These are phyloP conservation scores for Choricystis sp. DNA, from an alignment of 139 green algal genomes.

Conservation along the genomic window DNA sequence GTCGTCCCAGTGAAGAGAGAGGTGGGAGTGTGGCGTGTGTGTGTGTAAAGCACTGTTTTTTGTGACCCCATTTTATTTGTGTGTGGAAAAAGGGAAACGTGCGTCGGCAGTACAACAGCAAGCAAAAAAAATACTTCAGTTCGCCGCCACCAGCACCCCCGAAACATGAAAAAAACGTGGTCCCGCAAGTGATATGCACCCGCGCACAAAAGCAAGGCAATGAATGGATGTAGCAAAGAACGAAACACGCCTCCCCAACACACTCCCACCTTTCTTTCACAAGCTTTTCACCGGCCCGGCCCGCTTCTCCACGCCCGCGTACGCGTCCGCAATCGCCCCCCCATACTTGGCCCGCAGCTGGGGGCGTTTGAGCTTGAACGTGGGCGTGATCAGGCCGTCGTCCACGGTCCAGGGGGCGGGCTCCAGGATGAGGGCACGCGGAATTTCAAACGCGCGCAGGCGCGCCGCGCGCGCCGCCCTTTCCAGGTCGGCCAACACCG, in stretches of 20 bases:
- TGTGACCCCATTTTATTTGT: no score
- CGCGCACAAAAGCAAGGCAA: no score
- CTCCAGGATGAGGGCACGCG: slow-evolving; percentile 8
- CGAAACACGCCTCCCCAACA: not conserved
- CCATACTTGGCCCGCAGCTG: slow-evolving; percentile 57
- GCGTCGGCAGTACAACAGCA: no score
- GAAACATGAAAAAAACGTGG: no score
- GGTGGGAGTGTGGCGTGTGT: no score
- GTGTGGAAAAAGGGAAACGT: no score
- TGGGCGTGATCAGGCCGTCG: slow-evolving; percentile 54
- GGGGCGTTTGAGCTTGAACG: slow-evolving; percentile 75
- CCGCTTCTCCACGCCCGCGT: slow-evolving; percentile 20
- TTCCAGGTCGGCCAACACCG: not conserved
- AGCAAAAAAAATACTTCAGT: no score
- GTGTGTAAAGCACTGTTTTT: no score
- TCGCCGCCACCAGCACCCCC: no score
- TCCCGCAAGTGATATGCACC: no score
- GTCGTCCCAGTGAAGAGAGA: no score
- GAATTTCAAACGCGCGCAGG: not conserved
- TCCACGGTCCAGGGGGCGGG: slow-evolving; percentile 19
- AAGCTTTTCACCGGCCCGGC: not conserved
- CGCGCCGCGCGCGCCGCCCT: not conserved
- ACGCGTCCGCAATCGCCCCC: slow-evolving; percentile 40
- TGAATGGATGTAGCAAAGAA: not conserved
- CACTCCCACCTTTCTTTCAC: not conserved